These are phyloP conservation scores for Diaporthe citrichinensis DNA, from an alignment of 2,329 filamentous ascomycete species.

Conservation along the genomic window DNA sequence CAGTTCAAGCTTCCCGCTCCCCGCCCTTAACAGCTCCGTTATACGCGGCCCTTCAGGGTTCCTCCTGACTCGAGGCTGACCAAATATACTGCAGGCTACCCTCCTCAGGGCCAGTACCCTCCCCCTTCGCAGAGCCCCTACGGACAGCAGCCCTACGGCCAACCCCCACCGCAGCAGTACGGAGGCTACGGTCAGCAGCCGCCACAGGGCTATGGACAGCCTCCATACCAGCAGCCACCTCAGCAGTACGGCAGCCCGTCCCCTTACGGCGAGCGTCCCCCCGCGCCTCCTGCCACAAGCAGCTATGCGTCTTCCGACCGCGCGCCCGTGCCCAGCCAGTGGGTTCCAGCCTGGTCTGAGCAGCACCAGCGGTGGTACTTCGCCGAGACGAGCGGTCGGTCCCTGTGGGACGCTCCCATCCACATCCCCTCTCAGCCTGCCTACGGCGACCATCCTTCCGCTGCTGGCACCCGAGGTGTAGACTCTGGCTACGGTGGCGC, in stretches of 20 bases:
- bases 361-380: slow-evolving; percentile 69
- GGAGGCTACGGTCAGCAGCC: slow-evolving; percentile 40
- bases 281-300: slow-evolving; percentile 45
- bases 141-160: slow-evolving; percentile 42
- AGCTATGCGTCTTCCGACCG: slow-evolving; percentile 47
- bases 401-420: slow-evolving; percentile 67
- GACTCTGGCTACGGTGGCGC: slow-evolving; percentile 37
- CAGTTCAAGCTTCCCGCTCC: slow-evolving; percentile 33
- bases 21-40: slow-evolving; percentile 9
- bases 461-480: slow-evolving; percentile 23
- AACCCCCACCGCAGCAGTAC: slow-evolving; percentile 37
- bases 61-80: slow-evolving; percentile 33
- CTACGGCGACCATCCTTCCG: slow-evolving; percentile 42
- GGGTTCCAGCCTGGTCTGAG: slow-evolving; percentile 70
- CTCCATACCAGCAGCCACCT: slow-evolving; percentile 18
- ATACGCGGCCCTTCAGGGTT: neutral
- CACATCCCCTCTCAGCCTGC: slow-evolving; percentile 43
- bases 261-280: slow-evolving; percentile 42
- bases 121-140: slow-evolving; percentile 37
- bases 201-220: slow-evolving; percentile 36
- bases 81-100: slow-evolving; percentile 33
- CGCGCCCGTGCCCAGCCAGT: slow-evolving; percentile 66
- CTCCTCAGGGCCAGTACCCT: slow-evolving; percentile 38
- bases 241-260: slow-evolving; percentile 38
- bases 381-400: slow-evolving; percentile 67